Evolutionary conservation across 192 early-diverging fungal species (phyloP), one percentile per base, ranked within the genome.

Genomic region (Neocallimastix lanati): DNA sequence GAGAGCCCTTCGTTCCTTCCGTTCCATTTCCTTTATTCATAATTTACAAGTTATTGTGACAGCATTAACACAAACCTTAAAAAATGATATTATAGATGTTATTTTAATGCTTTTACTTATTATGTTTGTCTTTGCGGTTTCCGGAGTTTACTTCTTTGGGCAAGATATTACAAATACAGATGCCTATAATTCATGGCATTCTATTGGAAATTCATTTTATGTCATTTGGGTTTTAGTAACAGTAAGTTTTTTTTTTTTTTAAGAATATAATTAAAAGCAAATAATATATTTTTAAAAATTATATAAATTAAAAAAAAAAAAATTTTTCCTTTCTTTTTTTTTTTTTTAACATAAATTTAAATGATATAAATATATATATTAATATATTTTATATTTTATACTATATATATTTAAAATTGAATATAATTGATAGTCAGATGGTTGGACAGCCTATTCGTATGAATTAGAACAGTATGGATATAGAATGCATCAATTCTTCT

Each of bases 131-230:
- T 86, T 86, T 76, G 84, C 81, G 7, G 82, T 88, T 7, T 77
- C 87, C 28, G 87, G 86, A 1, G 82, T 84, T 29, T 88, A 86
- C 78, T 79, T 87, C 76, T 88, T 87, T 83, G 86, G 87, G 0
- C 77, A 28, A 21, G 80, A 81, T 35, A 12, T 29, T 15, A 16
- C 12, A n/a, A 58, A 77, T 15, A 21, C 7, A 12, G 15, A 29
- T 21, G 29, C 82, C 18, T 76, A 83, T 37, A 30, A 30, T 25
- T 81, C 83, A 36, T 87, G 84, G 82, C 76, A 77, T 29, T 33
- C 58, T 1, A 50, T 87, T 16, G 81, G 81, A 1, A 80, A 36
- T 33, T 77, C 83, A 13, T 80, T 85, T 33, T 33, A 78, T n/a
- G 84, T 84, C 0, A 58, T 86, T 16, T 85, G 84, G 80, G 78